A percentile compares a stretch with the other conserved stretches of the same genome.
Conservation (phyloP, 192 early-diverging fungal genomes). For the Coemansia umbellata region DNA sequence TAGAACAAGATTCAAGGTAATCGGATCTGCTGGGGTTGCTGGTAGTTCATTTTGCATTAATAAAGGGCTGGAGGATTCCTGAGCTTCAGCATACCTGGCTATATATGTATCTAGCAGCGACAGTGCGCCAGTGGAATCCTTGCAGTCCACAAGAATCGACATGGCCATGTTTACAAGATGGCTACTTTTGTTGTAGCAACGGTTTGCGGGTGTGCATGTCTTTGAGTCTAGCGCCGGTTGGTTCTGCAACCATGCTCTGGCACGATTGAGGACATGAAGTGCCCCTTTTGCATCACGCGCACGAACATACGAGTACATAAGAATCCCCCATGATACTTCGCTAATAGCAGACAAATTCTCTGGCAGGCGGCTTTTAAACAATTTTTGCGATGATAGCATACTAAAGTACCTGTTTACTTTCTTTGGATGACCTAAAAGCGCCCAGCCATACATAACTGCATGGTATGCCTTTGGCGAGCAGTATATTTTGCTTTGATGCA, state of each 20-base stretch:
- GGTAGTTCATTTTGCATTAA: neutral
- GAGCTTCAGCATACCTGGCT: neutral
- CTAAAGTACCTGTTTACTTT: slow-evolving; percentile 6
- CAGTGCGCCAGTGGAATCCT: slow-evolving; percentile 7
- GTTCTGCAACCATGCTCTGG: slow-evolving; percentile 11
- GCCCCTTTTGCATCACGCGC: slow-evolving; percentile 2
- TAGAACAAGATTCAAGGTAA: slow-evolving; percentile 24
- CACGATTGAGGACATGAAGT: slow-evolving; percentile 11
- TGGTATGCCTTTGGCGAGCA: slow-evolving; percentile 15
- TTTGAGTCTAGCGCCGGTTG: too few species aligned
- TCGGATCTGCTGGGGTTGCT: slow-evolving; percentile 17
- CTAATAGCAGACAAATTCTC: neutral
- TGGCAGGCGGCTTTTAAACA: neutral
- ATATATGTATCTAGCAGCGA: slow-evolving; percentile 12
- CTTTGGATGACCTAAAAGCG: slow-evolving; percentile 11
- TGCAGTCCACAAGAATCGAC: slow-evolving; percentile 6
- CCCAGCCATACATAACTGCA: slow-evolving; percentile 26
- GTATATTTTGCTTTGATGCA: slow-evolving; percentile 3
- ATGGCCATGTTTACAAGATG: slow-evolving; percentile 36
- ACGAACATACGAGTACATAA: slow-evolving; percentile 24
- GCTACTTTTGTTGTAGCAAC: slow-evolving; percentile 4
- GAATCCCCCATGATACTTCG: slow-evolving; percentile 30
- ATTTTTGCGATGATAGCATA: neutral
- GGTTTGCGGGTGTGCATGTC: too few species aligned
- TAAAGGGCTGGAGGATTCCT: neutral